A percentile compares a stretch with the other conserved stretches of the same genome.
Conservation (phyloP, 208 protist genomes). For the Crithidia sp. region DNA sequence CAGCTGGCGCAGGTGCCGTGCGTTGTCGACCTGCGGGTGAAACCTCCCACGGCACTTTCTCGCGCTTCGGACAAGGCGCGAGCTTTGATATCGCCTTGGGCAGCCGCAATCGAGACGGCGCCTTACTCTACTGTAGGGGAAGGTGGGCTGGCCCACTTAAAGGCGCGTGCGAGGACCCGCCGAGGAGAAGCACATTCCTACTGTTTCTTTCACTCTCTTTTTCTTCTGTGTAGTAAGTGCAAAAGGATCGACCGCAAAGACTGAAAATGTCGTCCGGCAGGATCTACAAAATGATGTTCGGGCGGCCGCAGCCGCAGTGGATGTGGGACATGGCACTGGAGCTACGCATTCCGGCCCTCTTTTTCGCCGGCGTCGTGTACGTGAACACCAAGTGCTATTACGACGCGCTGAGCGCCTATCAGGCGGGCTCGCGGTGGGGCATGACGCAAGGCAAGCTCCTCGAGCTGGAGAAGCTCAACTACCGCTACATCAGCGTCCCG, state of each 20-base stretch:
- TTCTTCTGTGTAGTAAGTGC: background rate
- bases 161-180: too few species aligned
- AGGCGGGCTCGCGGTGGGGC: constrained; percentile 70
- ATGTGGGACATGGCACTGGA: constrained; percentile 89
- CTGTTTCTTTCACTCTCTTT: background rate
- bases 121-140: too few species aligned
- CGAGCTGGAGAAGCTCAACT: constrained; percentile 87
- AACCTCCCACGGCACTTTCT: too few species aligned
- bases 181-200: background rate
- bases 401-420: constrained; percentile 70
- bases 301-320: constrained; percentile 85
- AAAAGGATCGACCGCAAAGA: background rate
- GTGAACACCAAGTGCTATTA: constrained; percentile 86
- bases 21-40: too few species aligned
- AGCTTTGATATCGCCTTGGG: too few species aligned
- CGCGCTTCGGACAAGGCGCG: too few species aligned
- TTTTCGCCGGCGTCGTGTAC: constrained; percentile 63
- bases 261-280: constrained; percentile 61
- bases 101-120: too few species aligned
- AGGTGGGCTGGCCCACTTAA: too few species aligned
- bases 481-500: constrained; percentile 86
- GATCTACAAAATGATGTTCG: constrained; percentile 71
- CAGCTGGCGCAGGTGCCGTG: too few species aligned
- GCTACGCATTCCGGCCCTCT: constrained; percentile 74
- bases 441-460: constrained; percentile 79